A percentile compares a stretch with the other conserved stretches of the same genome.
phyloP scores from a whole-genome alignment of 352 stramenopile species.

The Phytophthora kernoviae region DNA sequence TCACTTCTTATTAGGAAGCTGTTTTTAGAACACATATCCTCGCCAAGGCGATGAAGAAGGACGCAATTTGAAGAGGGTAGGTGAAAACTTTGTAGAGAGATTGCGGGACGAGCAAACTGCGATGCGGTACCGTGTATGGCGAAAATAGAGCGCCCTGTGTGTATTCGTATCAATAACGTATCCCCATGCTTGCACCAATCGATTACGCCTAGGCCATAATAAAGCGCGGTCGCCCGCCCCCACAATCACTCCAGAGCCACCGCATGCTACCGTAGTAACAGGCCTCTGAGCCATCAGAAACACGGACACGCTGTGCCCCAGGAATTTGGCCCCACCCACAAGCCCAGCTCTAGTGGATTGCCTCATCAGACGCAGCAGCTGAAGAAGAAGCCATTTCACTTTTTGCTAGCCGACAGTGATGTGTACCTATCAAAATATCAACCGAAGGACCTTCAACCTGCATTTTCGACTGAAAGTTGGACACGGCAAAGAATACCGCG shows the following conservation, averaged over 20 bases:
- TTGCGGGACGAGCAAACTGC: neutral
- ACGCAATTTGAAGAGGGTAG: neutral
- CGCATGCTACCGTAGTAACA: neutral
- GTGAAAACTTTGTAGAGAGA: neutral
- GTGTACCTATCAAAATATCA: constrained; percentile 23
- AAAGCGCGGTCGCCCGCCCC: neutral
- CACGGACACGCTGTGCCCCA: neutral
- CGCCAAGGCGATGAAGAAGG: neutral
- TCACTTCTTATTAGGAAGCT: neutral
- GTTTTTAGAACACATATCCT: neutral
- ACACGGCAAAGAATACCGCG: constrained; percentile 14
- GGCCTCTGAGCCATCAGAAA: neutral
- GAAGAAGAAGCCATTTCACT: neutral
- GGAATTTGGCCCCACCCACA: too few species aligned
- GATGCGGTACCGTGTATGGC: neutral
- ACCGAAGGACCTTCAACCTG: too few species aligned
- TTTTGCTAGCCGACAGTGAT: neutral
- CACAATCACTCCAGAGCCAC: neutral
- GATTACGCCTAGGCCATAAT: neutral
- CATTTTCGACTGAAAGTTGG: neutral
- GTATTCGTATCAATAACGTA: neutral
- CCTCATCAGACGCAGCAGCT: neutral
- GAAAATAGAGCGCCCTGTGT: neutral
- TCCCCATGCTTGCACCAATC: neutral
- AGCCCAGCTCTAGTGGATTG: too few species aligned